These are phyloP conservation scores for Pilaira anomala DNA, from an alignment of 192 early-diverging fungal species.

Conservation along the genomic window DNA sequence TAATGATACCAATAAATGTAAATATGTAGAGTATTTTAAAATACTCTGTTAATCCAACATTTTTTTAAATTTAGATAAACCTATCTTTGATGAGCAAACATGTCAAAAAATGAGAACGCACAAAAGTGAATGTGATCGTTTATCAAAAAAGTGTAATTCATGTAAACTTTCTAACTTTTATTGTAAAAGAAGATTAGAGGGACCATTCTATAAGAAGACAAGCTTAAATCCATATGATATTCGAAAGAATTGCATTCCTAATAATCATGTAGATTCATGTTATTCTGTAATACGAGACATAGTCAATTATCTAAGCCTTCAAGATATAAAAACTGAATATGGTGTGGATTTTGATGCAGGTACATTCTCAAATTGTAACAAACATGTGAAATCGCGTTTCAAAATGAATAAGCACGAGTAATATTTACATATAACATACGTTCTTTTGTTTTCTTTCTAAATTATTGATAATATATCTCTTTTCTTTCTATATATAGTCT, in stretches of 20 bases:
- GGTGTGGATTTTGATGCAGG: conserved; percentile 65
- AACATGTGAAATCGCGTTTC: conserved; percentile 30
- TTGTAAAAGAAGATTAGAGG: conserved; percentile 58
- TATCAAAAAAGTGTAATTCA: conserved; percentile 81
- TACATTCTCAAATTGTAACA: conserved; percentile 77
- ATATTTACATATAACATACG: conserved; percentile 6
- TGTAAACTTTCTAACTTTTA: conserved; percentile 79
- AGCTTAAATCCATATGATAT: conserved; percentile 93
- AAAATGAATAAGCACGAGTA: conserved; percentile 24
- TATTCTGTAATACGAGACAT: conserved; percentile 83
- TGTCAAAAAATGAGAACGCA: conserved; percentile 72
- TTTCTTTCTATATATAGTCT: conserved; percentile 8
- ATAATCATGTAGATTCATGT: conserved; percentile 74
- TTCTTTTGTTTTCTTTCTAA: no score
- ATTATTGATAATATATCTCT: no score
- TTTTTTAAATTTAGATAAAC: conserved; percentile 50
- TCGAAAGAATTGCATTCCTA: conserved; percentile 68
- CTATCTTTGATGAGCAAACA: conserved; percentile 69
- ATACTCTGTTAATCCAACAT: background rate
- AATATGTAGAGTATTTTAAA: no score
- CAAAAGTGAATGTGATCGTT: conserved; percentile 68
- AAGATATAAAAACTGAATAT: conserved; percentile 70
- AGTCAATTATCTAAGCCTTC: conserved; percentile 72
- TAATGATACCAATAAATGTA: conserved; percentile 20
- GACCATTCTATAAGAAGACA: conserved; percentile 65